phyloP scores from a whole-genome alignment of 2,329 filamentous ascomycete genomes.

The Gnomoniopsis smithogilvyi region DNA sequence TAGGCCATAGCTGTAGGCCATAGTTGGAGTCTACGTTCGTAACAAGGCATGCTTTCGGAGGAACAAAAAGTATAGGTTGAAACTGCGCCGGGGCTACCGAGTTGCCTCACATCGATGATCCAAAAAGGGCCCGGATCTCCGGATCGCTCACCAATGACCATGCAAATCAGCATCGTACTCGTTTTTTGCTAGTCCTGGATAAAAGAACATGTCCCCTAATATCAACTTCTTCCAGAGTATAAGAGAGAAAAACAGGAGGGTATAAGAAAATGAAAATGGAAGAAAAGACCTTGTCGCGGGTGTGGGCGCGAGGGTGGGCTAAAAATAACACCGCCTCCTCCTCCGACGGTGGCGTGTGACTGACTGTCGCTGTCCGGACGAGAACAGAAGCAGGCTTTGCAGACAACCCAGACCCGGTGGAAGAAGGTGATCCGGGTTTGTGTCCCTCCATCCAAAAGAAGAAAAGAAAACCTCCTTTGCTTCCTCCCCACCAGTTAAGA shows the following conservation, averaged over 20 bases:
- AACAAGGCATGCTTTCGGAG: background rate
- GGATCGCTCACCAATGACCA: background rate
- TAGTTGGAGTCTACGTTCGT: background rate
- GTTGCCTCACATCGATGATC: background rate
- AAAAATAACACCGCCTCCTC: too few relatives aligned
- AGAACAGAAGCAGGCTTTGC: too few relatives aligned
- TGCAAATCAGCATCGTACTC: background rate
- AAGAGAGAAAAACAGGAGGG: background rate
- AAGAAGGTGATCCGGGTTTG: too few relatives aligned
- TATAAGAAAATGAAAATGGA: background rate
- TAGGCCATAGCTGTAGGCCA: too few relatives aligned
- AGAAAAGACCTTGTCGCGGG: background rate
- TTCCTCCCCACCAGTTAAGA: too few relatives aligned
- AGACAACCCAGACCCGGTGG: too few relatives aligned
- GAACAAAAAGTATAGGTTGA: background rate
- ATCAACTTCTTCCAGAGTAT: background rate
- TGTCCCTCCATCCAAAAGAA: too few relatives aligned
- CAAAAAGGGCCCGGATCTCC: background rate
- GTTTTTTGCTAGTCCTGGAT: too few relatives aligned
- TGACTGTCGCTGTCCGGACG: too few relatives aligned
- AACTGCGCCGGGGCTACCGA: background rate
- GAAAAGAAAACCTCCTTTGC: too few relatives aligned
- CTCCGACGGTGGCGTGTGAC: background rate
- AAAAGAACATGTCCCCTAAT: too few relatives aligned
- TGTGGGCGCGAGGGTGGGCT: too few relatives aligned